Conservation (phyloP, 2,329 filamentous ascomycete genomes). For the Sphaerulina musiva region DNA sequence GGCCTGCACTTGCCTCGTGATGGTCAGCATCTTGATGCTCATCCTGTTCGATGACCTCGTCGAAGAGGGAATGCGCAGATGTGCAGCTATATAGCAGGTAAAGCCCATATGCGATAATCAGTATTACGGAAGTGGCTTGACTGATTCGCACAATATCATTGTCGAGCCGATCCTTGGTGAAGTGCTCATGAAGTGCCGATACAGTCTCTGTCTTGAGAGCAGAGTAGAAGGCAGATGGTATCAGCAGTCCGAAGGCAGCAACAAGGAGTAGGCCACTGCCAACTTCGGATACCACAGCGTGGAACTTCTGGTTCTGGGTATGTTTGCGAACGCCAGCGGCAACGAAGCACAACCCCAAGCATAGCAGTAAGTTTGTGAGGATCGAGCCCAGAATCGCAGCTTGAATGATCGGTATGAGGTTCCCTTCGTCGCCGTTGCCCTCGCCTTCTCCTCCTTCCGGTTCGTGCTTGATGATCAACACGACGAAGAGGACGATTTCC, state of each 20-base stretch:
- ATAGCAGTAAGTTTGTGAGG: conserved; percentile 71
- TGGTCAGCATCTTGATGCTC: conserved; percentile 51
- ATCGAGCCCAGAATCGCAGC: conserved; percentile 81
- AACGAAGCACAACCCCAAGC: conserved; percentile 67
- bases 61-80: conserved; percentile 70
- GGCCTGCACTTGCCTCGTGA: background rate
- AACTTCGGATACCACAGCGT: conserved; percentile 69
- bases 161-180: conserved; percentile 38
- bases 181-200: conserved; percentile 27
- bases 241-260: conserved; percentile 52
- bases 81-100: conserved; percentile 65
- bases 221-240: conserved; percentile 50
- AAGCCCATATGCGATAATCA: conserved; percentile 59
- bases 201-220: conserved; percentile 21
- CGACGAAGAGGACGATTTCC: conserved; percentile 74
- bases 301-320: conserved; percentile 57
- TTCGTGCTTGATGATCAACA: conserved; percentile 49
- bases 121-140: conserved; percentile 61
- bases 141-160: conserved; percentile 58
- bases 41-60: conserved; percentile 53
- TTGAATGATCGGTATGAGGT: conserved; percentile 54
- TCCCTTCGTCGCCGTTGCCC: conserved; percentile 28
- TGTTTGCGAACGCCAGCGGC: conserved; percentile 62
- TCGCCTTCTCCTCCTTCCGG: conserved; percentile 14
- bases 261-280: conserved; percentile 70